phyloP scores from a whole-genome alignment of 2,329 filamentous ascomycete genomes.

The Magnaporthiopsis incrustans region DNA sequence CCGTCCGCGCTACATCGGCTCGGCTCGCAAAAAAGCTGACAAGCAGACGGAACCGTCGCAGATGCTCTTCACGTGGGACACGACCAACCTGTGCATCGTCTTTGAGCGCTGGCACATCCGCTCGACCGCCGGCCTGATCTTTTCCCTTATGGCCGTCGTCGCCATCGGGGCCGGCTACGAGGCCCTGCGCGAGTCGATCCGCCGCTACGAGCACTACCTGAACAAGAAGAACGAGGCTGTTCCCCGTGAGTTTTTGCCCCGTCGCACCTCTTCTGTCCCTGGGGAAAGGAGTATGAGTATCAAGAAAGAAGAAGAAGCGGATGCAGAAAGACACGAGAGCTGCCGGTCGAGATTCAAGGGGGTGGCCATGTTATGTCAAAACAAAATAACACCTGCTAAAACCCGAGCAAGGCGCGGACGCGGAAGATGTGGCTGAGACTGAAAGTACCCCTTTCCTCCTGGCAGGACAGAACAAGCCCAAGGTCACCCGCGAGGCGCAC shows the following conservation, averaged over 20 bases:
- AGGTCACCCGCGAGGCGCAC: slow-evolving; percentile 60
- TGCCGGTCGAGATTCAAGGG: background rate
- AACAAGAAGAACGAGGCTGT: slow-evolving; percentile 37
- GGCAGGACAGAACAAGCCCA: slow-evolving; percentile 63
- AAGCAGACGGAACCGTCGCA: background rate
- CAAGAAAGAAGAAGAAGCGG: background rate
- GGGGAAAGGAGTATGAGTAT: background rate
- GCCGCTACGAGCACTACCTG: slow-evolving; percentile 63
- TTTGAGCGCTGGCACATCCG: slow-evolving; percentile 86
- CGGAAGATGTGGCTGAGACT: slow-evolving; percentile 39
- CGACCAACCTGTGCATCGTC: slow-evolving; percentile 88
- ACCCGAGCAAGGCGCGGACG: slow-evolving; percentile 17
- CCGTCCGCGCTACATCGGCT: background rate
- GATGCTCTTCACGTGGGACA: slow-evolving; percentile 98
- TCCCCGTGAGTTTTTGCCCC: slow-evolving; percentile 41
- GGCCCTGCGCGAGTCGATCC: slow-evolving; percentile 66
- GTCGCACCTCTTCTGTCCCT: background rate
- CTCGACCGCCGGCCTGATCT: slow-evolving; percentile 62
- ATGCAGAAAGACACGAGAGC: background rate
- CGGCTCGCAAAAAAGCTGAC: slow-evolving; percentile 9
- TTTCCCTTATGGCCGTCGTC: slow-evolving; percentile 77
- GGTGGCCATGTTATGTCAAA: slow-evolving; percentile 1
- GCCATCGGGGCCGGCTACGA: slow-evolving; percentile 89
- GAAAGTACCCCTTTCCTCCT: slow-evolving; percentile 55
- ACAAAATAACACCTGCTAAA: slow-evolving; percentile 9